Percentiles rank a stretch among this genome's conserved stretches.
These are phyloP conservation scores for Dothideomycetes sp. DNA, from an alignment of 2,329 filamentous ascomycete species.

Conservation along the genomic window DNA sequence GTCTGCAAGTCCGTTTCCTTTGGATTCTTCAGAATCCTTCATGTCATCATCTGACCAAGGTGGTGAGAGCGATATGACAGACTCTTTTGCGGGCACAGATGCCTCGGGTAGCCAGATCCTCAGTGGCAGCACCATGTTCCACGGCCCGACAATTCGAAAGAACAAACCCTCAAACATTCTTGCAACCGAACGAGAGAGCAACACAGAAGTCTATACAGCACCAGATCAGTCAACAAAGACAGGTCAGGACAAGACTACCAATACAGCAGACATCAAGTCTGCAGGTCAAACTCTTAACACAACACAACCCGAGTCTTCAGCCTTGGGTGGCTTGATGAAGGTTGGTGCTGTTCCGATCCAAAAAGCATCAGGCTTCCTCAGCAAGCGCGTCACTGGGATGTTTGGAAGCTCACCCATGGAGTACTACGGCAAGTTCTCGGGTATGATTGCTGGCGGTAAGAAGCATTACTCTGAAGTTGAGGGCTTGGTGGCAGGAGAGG, in stretches of 20 bases:
- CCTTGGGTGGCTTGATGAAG: slow-evolving; percentile 50
- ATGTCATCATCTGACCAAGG: slow-evolving; percentile 28
- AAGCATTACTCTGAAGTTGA: slow-evolving; percentile 78
- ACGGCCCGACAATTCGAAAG: slow-evolving; percentile 56
- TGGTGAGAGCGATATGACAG: slow-evolving; percentile 13
- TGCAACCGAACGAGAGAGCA: slow-evolving; percentile 65
- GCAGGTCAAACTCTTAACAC: neutral
- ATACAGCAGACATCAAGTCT: neutral
- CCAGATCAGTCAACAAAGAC: slow-evolving; percentile 78
- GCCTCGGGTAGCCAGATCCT: slow-evolving; percentile 88
- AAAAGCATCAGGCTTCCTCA: slow-evolving; percentile 75
- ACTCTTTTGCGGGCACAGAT: slow-evolving; percentile 61
- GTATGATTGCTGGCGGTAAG: slow-evolving; percentile 88
- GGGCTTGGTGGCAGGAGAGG: slow-evolving; percentile 54
- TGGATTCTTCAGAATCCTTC: slow-evolving; percentile 65
- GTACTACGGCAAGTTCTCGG: slow-evolving; percentile 92
- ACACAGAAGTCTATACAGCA: slow-evolving; percentile 78
- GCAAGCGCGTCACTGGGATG: slow-evolving; percentile 71
- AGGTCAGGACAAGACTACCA: slow-evolving; percentile 49
- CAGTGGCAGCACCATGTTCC: slow-evolving; percentile 77
- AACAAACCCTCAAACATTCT: slow-evolving; percentile 34
- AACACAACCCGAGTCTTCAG: slow-evolving; percentile 31
- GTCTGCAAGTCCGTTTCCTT: slow-evolving; percentile 25
- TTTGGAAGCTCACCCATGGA: slow-evolving; percentile 64
- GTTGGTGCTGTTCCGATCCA: slow-evolving; percentile 53